These are phyloP conservation scores for Blastobotrys elegans DNA, from an alignment of 1,139 yeast species.

Conservation along the genomic window DNA sequence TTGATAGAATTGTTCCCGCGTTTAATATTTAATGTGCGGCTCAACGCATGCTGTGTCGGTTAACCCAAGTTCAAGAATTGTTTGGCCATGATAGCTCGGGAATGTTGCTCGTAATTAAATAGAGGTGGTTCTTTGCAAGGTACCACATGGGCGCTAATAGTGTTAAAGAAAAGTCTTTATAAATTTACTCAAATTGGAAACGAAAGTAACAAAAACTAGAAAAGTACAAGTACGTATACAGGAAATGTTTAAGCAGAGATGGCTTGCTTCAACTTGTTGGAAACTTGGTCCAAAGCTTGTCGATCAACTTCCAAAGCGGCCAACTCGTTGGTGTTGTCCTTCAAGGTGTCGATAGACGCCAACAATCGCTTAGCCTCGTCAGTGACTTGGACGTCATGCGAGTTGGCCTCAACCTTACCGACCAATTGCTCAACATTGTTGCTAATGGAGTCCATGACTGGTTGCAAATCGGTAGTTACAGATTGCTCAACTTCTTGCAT, in stretches of 20 bases:
- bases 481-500: background rate
- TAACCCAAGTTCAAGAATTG: no score
- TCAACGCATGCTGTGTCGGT: no score
- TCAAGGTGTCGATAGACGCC: background rate
- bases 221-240: no score
- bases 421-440: background rate
- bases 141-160: no score
- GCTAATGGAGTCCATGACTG: background rate
- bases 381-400: background rate
- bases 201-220: no score
- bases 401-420: background rate
- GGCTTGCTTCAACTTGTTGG: background rate
- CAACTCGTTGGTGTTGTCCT: background rate
- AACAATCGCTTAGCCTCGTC: background rate
- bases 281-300: background rate
- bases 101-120: no score
- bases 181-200: no score
- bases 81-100: no score
- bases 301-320: background rate
- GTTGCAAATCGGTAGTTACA: background rate
- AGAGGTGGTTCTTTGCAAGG: no score
- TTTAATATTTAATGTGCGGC: no score
- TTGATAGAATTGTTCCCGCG: no score
- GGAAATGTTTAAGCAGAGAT: background rate
- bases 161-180: no score